Conservation (phyloP, 208 protist species). For the Acanthamoeba culbertsoni region DNA sequence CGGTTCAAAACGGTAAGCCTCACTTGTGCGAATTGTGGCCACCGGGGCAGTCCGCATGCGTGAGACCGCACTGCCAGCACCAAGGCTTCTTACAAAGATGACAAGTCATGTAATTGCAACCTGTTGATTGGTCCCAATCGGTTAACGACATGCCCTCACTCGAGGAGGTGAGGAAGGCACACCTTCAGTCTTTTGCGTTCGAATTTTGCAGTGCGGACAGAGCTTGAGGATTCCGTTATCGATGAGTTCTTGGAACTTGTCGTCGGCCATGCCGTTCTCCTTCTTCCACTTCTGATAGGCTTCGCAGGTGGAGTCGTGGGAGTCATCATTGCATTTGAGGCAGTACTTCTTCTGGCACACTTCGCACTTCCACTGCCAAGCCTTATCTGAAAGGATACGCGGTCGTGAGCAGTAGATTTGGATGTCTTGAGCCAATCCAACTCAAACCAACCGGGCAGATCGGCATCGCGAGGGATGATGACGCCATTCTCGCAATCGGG, state of each 20-base stretch:
- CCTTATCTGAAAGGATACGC: too few species aligned
- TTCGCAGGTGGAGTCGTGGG: constrained; percentile 24
- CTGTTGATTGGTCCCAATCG: neutral
- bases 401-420: neutral
- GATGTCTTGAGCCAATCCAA: neutral
- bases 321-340: constrained; percentile 55
- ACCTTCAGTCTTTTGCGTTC: constrained; percentile 52
- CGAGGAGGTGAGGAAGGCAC: neutral
- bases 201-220: constrained; percentile 18
- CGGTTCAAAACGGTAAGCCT: too few species aligned
- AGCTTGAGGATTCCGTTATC: constrained; percentile 27
- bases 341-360: constrained; percentile 48
- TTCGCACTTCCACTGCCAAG: constrained; percentile 37
- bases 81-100: constrained; percentile 46
- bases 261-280: constrained; percentile 53
- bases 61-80: constrained; percentile 57
- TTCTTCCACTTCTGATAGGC: constrained; percentile 46
- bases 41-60: constrained; percentile 6
- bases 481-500: constrained; percentile 52
- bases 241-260: constrained; percentile 52
- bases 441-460: neutral
- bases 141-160: neutral
- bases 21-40: constrained; percentile 57
- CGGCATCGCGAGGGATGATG: constrained; percentile 16
- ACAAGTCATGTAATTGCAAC: constrained; percentile 51